Percentiles rank a stretch among this genome's conserved stretches.
Conservation (phyloP, 768 basidiomycete genomes). For the Phaeolepiota aurea region DNA sequence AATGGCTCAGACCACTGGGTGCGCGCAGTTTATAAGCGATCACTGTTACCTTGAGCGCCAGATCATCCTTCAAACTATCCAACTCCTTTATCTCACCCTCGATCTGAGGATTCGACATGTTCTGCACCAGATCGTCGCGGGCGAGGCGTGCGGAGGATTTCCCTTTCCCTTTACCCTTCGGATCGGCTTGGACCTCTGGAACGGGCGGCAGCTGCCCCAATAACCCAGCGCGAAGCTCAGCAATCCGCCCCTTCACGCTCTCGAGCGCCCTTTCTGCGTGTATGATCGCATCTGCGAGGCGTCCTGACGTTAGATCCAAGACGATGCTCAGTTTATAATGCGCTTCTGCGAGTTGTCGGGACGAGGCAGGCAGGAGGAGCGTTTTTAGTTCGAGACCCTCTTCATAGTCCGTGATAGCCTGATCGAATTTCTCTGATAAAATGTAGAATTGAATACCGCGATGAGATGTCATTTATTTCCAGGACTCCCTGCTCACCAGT, state of each 20-base stretch:
- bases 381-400: slow-evolving; percentile 68
- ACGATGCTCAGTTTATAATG: slow-evolving; percentile 94
- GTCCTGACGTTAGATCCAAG: slow-evolving; percentile 82
- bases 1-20: background rate
- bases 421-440: slow-evolving; percentile 84
- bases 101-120: slow-evolving; percentile 68
- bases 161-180: slow-evolving; percentile 70
- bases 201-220: slow-evolving; percentile 26
- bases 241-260: slow-evolving; percentile 67
- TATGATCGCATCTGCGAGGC: slow-evolving; percentile 70
- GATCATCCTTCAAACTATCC: slow-evolving; percentile 65
- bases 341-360: slow-evolving; percentile 87
- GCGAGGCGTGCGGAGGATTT: slow-evolving; percentile 28
- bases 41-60: slow-evolving; percentile 66
- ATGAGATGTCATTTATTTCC: background rate
- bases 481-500: slow-evolving; percentile 68
- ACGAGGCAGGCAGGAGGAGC: slow-evolving; percentile 73
- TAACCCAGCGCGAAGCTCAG: slow-evolving; percentile 44
- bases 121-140: slow-evolving; percentile 46
- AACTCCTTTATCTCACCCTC: slow-evolving; percentile 78
- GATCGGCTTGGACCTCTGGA: slow-evolving; percentile 26
- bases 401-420: slow-evolving; percentile 84
- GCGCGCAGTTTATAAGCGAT: no score
- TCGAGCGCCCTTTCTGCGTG: slow-evolving; percentile 77
- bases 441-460: slow-evolving; percentile 2